Conservation (phyloP, 176 grass and related monocot genomes). For the Triticum dicoccoides region DNA sequence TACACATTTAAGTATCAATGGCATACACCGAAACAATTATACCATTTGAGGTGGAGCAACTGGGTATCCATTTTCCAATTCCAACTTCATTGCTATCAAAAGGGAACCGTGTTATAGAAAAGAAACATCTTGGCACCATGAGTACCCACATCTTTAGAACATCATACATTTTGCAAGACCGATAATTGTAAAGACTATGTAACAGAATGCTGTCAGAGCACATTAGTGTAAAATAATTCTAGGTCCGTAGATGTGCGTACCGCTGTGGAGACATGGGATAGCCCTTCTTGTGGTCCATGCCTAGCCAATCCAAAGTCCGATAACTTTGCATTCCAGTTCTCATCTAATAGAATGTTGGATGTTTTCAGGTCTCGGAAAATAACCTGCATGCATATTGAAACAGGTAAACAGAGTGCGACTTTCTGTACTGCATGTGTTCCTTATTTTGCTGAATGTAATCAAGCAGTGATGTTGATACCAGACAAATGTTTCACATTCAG, state of each 20-base stretch:
- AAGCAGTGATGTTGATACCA: background rate
- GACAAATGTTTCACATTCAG: background rate
- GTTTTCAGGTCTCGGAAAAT: conserved; percentile 97
- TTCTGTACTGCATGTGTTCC: background rate
- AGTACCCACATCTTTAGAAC: background rate
- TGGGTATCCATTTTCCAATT: background rate
- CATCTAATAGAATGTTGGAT: conserved; percentile 90
- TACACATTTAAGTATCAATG: background rate
- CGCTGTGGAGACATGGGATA: conserved; percentile 95
- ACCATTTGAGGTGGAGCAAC: background rate
- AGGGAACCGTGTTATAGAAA: background rate
- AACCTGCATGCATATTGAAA: conserved; percentile 49
- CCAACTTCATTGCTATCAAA: background rate
- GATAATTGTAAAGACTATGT: background rate
- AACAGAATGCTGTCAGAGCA: conserved; percentile 15
- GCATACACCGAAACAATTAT: background rate
- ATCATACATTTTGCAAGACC: background rate
- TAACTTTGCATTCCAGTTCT: conserved; percentile 94
- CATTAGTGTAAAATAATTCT: background rate
- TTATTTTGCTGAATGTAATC: background rate
- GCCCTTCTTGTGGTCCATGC: conserved; percentile 89
- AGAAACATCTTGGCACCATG: background rate
- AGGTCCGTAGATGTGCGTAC: conserved; percentile 33
- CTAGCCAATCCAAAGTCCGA: conserved; percentile 98
- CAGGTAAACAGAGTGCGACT: background rate